phyloP scores from a whole-genome alignment of 768 basidiomycete species.

The Boletus sp. region DNA sequence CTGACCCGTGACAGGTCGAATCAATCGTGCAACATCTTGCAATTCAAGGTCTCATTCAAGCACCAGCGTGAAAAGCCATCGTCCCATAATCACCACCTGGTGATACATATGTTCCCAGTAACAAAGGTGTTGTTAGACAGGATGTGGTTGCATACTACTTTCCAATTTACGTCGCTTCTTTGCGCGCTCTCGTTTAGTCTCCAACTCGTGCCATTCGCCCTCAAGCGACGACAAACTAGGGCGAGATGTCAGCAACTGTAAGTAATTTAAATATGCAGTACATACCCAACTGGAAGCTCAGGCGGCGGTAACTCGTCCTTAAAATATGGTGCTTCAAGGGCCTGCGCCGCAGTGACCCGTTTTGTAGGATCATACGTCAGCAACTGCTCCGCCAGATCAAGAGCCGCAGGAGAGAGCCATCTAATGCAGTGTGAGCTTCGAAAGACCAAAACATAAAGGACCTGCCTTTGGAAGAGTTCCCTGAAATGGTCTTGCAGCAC shows the following conservation, averaged over 20 bases:
- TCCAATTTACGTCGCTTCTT: constrained; percentile 73
- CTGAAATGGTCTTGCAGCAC: constrained; percentile 71
- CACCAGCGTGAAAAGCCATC: constrained; percentile 18
- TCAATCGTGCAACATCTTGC: constrained; percentile 81
- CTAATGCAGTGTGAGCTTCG: constrained; percentile 35
- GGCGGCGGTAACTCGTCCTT: constrained; percentile 71
- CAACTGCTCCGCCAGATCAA: constrained; percentile 83
- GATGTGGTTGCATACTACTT: constrained; percentile 37
- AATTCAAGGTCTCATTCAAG: constrained; percentile 61
- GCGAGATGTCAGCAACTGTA: constrained; percentile 1
- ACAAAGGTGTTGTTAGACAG: constrained; percentile 28
- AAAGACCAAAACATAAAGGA: background rate
- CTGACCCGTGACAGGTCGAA: constrained; percentile 56
- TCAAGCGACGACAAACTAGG: constrained; percentile 71
- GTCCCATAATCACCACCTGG: constrained; percentile 7
- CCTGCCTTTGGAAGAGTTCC: constrained; percentile 81
- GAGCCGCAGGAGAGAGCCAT: constrained; percentile 81
- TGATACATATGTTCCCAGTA: constrained; percentile 17
- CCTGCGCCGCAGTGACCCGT: constrained; percentile 74
- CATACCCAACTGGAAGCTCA: constrained; percentile 75
- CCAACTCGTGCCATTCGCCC: constrained; percentile 98
- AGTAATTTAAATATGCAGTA: constrained; percentile 11
- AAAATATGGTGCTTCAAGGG: constrained; percentile 84
- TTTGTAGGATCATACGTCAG: constrained; percentile 77
- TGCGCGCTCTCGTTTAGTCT: constrained; percentile 88